Evolutionary conservation across 1,284 basidiomycete species (phyloP).

Genomic region (Trichosporon sp.): DNA sequence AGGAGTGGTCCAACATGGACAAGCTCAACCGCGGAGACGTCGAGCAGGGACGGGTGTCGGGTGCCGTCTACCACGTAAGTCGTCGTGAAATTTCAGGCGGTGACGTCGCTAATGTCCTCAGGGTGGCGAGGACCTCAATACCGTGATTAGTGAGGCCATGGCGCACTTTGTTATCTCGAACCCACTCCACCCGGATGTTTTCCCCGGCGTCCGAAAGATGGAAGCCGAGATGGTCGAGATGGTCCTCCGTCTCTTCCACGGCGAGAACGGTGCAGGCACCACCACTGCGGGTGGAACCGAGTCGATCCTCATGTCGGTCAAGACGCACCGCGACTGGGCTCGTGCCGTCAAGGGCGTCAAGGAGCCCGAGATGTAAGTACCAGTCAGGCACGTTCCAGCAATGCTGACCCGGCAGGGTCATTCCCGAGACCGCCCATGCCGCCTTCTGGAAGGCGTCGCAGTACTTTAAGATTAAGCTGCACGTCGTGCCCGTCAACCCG

Average conservation of each 20-base stretch:
- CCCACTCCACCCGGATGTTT: slow-evolving; percentile 91
- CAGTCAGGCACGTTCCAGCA: background rate
- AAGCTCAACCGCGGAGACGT: slow-evolving; percentile 56
- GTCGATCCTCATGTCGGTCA: slow-evolving; percentile 77
- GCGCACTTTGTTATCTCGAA: slow-evolving; percentile 56
- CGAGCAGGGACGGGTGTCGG: slow-evolving; percentile 68
- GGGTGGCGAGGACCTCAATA: slow-evolving; percentile 72
- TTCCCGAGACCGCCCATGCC: slow-evolving; percentile 81
- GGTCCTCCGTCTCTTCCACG: slow-evolving; percentile 80
- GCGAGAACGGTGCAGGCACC: slow-evolving; percentile 75
- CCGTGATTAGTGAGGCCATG: slow-evolving; percentile 47
- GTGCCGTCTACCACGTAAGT: slow-evolving; percentile 72
- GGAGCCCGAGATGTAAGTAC: slow-evolving; percentile 79
- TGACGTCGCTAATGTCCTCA: slow-evolving; percentile 46
- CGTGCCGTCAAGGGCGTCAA: slow-evolving; percentile 75
- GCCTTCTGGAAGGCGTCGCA: slow-evolving; percentile 90
- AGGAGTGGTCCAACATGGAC: slow-evolving; percentile 75
- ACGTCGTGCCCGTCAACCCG: slow-evolving; percentile 78
- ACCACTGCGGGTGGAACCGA: slow-evolving; percentile 96
- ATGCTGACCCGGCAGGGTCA: slow-evolving; percentile 53
- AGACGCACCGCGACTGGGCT: slow-evolving; percentile 93
- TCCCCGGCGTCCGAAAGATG: slow-evolving; percentile 90
- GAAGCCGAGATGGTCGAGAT: slow-evolving; percentile 95
- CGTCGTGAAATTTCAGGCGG: slow-evolving; percentile 27
- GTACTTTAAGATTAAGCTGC: slow-evolving; percentile 89